These are phyloP conservation scores for Ambrosiella beaveri DNA, from an alignment of 2,329 filamentous ascomycete genomes.

Conservation along the genomic window DNA sequence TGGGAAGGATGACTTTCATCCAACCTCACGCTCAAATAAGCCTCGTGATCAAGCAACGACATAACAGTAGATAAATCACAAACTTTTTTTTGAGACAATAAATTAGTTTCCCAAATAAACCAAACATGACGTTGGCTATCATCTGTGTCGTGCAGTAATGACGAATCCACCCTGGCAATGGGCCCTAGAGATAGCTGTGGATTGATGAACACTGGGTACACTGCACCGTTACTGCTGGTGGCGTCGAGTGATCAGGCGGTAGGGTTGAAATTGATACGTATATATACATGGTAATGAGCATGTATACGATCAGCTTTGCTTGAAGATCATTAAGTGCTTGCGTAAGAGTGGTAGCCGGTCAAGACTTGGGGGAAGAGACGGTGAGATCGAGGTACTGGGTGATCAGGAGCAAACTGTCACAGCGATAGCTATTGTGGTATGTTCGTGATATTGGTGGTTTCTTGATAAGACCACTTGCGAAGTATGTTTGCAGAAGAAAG, in stretches of 20 bases:
- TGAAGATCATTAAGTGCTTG: neutral
- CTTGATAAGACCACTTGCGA: neutral
- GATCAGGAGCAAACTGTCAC: neutral
- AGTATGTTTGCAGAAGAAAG: neutral
- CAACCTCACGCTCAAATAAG: neutral
- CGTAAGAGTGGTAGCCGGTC: neutral
- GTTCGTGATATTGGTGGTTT: neutral
- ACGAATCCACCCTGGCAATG: neutral
- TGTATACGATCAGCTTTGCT: neutral
- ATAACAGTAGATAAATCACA: neutral
- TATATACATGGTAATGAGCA: neutral
- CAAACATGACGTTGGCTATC: neutral
- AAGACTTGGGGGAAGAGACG: neutral
- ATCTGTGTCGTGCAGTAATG: neutral
- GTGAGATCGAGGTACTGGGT: neutral
- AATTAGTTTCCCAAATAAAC: neutral
- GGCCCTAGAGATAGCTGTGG: neutral
- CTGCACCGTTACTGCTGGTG: neutral
- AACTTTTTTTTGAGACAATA: neutral
- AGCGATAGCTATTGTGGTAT: neutral
- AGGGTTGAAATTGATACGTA: no score
- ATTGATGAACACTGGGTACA: neutral
- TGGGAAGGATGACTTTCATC: no score
- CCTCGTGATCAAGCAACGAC: neutral
- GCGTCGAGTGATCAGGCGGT: neutral